These are phyloP conservation scores for Phytophthora nicotianae DNA, from an alignment of 352 stramenopile genomes.

Conservation along the genomic window DNA sequence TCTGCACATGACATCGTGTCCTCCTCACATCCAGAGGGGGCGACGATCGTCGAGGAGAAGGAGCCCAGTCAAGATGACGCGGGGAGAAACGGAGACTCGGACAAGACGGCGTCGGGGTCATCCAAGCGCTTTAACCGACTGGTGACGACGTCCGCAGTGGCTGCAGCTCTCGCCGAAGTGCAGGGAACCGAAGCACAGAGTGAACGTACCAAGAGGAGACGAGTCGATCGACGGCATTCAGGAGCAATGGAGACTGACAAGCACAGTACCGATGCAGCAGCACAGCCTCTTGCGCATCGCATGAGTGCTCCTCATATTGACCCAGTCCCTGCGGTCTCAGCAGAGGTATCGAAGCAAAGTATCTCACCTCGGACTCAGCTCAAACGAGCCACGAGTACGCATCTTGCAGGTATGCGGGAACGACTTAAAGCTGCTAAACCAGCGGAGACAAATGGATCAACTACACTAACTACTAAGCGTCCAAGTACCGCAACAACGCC, in stretches of 20 bases:
- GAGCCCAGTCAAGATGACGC: background rate
- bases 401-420: conserved; percentile 27
- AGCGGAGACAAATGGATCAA: background rate
- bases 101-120: conserved; percentile 7
- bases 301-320: conserved; percentile 20
- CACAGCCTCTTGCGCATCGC: conserved; percentile 1
- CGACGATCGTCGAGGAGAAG: background rate
- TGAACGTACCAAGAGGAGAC: conserved; percentile 22
- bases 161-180: conserved; percentile 31
- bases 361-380: conserved; percentile 18
- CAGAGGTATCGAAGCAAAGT: conserved; percentile 7
- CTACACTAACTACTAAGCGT: conserved; percentile 4
- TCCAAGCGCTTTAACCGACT: conserved; percentile 23
- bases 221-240: conserved; percentile 22
- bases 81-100: background rate
- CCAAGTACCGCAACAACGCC: conserved; percentile 7
- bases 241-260: conserved; percentile 4
- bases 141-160: conserved; percentile 29
- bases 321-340: background rate
- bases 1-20: conserved; percentile 15
- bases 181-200: conserved; percentile 17
- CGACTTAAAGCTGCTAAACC: conserved; percentile 20
- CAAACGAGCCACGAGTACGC: conserved; percentile 25
- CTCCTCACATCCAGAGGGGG: background rate
- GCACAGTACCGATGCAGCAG: background rate